Evolutionary conservation across 768 basidiomycete species (phyloP).

Genomic region (Psilocybe subaeruginosa): DNA sequence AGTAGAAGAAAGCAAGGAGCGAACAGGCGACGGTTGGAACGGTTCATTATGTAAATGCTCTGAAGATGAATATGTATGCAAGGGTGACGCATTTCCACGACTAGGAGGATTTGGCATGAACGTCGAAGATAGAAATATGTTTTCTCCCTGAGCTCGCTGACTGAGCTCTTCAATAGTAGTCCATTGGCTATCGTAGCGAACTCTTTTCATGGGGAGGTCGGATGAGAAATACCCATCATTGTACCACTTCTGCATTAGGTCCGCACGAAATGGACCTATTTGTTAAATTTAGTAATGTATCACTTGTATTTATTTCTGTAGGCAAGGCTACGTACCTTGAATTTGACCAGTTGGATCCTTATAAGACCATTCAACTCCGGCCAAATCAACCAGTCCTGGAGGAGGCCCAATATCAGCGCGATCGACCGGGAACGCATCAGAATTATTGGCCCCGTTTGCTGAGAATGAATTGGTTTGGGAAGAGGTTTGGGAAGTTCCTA

Average conservation of each 20-base stretch:
- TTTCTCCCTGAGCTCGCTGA: slow-evolving; percentile 52
- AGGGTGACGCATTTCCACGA: slow-evolving; percentile 52
- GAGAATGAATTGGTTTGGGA: not conserved
- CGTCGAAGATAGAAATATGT: slow-evolving; percentile 65
- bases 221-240: slow-evolving; percentile 87
- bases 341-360: slow-evolving; percentile 90
- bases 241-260: slow-evolving; percentile 94
- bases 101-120: slow-evolving; percentile 56
- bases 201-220: slow-evolving; percentile 84
- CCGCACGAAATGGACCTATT: slow-evolving; percentile 86
- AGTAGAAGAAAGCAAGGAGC: slow-evolving; percentile 61
- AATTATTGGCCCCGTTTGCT: slow-evolving; percentile 7
- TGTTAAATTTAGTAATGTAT: slow-evolving; percentile 8
- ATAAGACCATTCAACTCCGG: slow-evolving; percentile 85
- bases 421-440: slow-evolving; percentile 6
- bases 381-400: slow-evolving; percentile 54
- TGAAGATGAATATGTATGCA: slow-evolving; percentile 37
- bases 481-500: not conserved
- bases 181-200: slow-evolving; percentile 71
- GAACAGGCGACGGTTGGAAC: slow-evolving; percentile 69
- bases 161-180: slow-evolving; percentile 62
- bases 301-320: not conserved
- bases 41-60: slow-evolving; percentile 48
- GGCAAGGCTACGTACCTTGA: slow-evolving; percentile 60
- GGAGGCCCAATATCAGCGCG: slow-evolving; percentile 34